Percentiles rank a stretch among this genome's conserved stretches.
These are phyloP conservation scores for Sparassis latifolia DNA, from an alignment of 1,284 basidiomycete species.

Conservation along the genomic window DNA sequence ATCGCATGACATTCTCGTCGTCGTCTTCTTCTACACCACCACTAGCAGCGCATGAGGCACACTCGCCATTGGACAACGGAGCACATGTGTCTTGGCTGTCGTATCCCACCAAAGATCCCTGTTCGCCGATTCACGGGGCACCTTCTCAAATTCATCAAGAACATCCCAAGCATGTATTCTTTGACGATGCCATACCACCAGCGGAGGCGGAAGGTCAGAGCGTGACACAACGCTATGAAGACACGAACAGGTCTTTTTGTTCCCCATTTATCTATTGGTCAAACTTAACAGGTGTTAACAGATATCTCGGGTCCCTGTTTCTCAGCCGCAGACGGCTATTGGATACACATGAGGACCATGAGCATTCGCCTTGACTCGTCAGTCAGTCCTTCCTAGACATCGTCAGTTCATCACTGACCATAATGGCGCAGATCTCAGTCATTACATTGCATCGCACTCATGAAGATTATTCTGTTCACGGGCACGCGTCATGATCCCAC, in stretches of 20 bases:
- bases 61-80: neutral
- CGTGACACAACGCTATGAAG: constrained; percentile 57
- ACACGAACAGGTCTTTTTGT: constrained; percentile 48
- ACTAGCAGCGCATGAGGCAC: neutral
- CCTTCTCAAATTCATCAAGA: constrained; percentile 7
- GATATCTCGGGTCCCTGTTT: constrained; percentile 52
- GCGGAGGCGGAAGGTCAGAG: constrained; percentile 30
- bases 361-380: no score
- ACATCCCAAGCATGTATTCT: constrained; percentile 3
- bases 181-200: constrained; percentile 4
- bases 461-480: no score
- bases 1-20: constrained; percentile 43
- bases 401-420: no score
- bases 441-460: no score
- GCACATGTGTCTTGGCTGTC: neutral
- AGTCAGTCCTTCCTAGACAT: no score
- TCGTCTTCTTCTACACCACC: constrained; percentile 6
- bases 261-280: neutral
- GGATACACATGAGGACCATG: neutral
- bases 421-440: no score
- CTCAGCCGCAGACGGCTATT: constrained; percentile 52
- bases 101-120: neutral
- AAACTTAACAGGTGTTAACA: constrained; percentile 9
- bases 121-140: neutral
- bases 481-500: no score